Percentiles rank a stretch among this genome's conserved stretches.
Conservation (phyloP, 805 yeast genomes). For the Saturnispora mendoncae region DNA sequence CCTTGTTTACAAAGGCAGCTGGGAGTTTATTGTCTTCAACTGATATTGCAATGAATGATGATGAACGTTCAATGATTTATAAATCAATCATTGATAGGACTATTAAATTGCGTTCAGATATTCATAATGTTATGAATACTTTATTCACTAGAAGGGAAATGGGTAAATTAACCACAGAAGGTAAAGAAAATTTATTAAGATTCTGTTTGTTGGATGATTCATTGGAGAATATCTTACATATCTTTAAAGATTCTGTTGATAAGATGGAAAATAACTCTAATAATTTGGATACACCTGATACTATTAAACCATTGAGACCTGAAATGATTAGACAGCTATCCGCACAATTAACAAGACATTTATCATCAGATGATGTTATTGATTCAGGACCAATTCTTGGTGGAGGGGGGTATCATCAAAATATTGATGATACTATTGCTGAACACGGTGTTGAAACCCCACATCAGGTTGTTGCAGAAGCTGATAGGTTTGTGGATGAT, state of each 20-base stretch:
- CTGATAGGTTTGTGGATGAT: conserved; percentile 54
- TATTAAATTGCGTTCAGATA: conserved; percentile 38
- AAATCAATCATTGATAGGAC: conserved; percentile 46
- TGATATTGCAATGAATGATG: conserved; percentile 21
- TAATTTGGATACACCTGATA: background rate
- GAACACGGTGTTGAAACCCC: conserved; percentile 31
- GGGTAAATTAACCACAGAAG: conserved; percentile 43
- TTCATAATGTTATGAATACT: conserved; percentile 43
- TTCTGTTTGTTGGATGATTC: conserved; percentile 48
- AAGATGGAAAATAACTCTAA: conserved; percentile 3
- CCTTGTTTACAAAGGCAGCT: conserved; percentile 64
- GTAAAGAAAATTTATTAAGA: conserved; percentile 44
- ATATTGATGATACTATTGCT: conserved; percentile 6
- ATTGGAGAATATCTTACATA: conserved; percentile 41
- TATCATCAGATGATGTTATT: conserved; percentile 41
- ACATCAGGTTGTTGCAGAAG: conserved; percentile 65
- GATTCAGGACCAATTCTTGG: conserved; percentile 46
- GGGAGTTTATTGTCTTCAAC: conserved; percentile 47
- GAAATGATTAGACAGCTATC: conserved; percentile 23
- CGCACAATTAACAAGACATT: conserved; percentile 34
- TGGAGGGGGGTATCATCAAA: conserved; percentile 29
- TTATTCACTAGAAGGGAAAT: conserved; percentile 38
- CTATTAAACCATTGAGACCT: conserved; percentile 15
- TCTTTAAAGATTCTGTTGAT: conserved; percentile 28
- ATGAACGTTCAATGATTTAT: conserved; percentile 36